A percentile compares a stretch with the other conserved stretches of the same genome.
phyloP scores from a whole-genome alignment of 768 basidiomycete species.

The Amanita subjunquillea region DNA sequence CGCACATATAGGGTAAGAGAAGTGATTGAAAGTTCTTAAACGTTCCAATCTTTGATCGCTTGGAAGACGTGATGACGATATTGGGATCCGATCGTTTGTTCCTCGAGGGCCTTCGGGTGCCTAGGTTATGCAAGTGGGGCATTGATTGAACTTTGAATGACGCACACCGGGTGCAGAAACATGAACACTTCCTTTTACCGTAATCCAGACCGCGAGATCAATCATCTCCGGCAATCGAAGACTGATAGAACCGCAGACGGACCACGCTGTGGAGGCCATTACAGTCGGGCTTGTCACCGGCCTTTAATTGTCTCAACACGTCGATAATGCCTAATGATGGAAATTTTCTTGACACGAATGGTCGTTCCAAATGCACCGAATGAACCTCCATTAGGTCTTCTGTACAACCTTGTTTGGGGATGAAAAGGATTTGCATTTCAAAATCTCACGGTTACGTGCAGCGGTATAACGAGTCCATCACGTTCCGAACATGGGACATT shows the following conservation, averaged over 20 bases:
- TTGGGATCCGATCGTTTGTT: constrained; percentile 1
- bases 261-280: too few relatives aligned
- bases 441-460: background rate
- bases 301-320: background rate
- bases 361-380: background rate
- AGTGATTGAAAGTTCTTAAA: background rate
- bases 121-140: background rate
- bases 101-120: background rate
- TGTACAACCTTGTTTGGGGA: background rate
- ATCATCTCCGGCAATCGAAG: background rate
- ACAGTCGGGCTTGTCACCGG: too few relatives aligned
- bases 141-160: background rate
- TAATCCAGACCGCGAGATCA: background rate
- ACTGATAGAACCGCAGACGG: background rate
- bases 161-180: background rate
- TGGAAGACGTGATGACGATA: background rate
- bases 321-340: background rate
- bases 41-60: background rate
- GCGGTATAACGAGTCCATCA: background rate
- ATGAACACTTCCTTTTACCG: background rate
- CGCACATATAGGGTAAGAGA: background rate
- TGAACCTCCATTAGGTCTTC: background rate
- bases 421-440: background rate
- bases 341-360: background rate
- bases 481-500: background rate